These are phyloP conservation scores for Thelephora terrestris DNA, from an alignment of 1,284 basidiomycete genomes.

Conservation along the genomic window DNA sequence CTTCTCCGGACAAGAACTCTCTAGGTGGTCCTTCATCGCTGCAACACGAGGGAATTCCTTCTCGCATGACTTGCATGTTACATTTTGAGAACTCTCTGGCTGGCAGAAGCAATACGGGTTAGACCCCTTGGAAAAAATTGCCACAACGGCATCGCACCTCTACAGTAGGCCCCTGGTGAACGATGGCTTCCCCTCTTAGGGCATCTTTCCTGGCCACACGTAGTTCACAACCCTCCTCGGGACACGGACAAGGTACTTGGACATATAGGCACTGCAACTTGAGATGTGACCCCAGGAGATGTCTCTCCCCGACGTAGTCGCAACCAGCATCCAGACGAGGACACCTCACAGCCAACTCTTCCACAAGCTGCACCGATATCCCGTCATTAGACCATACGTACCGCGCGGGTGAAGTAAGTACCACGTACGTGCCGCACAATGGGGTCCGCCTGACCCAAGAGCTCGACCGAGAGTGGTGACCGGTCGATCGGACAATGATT, in stretches of 20 bases:
- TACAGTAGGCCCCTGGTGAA: slow-evolving; percentile 20
- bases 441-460: slow-evolving; percentile 53
- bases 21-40: slow-evolving; percentile 23
- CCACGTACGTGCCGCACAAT: slow-evolving; percentile 64
- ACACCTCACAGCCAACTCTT: slow-evolving; percentile 74
- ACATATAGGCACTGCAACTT: slow-evolving; percentile 50
- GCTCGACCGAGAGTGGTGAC: slow-evolving; percentile 40
- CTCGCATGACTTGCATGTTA: slow-evolving; percentile 30
- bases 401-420: neutral
- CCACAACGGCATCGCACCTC: slow-evolving; percentile 28
- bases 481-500: slow-evolving; percentile 79
- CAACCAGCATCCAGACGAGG: slow-evolving; percentile 51
- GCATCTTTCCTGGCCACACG: slow-evolving; percentile 34
- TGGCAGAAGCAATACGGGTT: neutral
- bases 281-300: slow-evolving; percentile 55
- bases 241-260: slow-evolving; percentile 38
- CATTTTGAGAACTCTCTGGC: neutral
- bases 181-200: slow-evolving; percentile 22
- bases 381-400: slow-evolving; percentile 12
- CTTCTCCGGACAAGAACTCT: slow-evolving; percentile 27
- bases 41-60: slow-evolving; percentile 25
- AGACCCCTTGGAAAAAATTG: slow-evolving; percentile 13
- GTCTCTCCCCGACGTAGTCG: slow-evolving; percentile 55
- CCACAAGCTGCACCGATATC: slow-evolving; percentile 52
- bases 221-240: slow-evolving; percentile 33